phyloP scores from a whole-genome alignment of 176 grass and related monocot species.

The Carex littledalei region DNA sequence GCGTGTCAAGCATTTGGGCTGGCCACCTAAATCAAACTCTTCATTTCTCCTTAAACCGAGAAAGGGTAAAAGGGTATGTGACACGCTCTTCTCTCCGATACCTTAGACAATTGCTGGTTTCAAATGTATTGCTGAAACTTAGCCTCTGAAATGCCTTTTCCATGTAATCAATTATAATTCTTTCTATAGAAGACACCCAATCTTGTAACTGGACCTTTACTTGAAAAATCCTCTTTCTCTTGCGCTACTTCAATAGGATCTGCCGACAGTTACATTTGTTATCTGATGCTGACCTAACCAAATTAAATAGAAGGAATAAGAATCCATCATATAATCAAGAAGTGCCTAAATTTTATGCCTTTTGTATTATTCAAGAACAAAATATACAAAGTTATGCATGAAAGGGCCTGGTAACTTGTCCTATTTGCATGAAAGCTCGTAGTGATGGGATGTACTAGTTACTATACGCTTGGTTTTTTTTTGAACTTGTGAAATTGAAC shows the following conservation, averaged over 20 bases:
- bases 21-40: conserved; percentile 60
- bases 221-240: not conserved
- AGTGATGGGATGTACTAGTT: not conserved
- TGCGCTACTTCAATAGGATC: not conserved
- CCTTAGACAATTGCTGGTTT: not conserved
- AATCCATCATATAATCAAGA: not conserved
- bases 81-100: conserved; percentile 11
- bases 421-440: not conserved
- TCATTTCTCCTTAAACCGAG: conserved; percentile 66
- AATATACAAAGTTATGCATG: not conserved
- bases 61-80: conserved; percentile 78
- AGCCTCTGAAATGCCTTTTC: not conserved
- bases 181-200: not conserved
- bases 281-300: not conserved
- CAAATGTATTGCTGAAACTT: not conserved
- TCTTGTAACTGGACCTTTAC: not conserved
- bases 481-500: conserved; percentile 15
- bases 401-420: not conserved
- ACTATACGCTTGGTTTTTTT: not conserved
- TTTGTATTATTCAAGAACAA: not conserved
- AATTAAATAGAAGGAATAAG: not conserved
- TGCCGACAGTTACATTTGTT: not conserved
- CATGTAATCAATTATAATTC: not conserved
- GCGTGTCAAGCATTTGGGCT: conserved; percentile 50
- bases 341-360: not conserved